These are phyloP conservation scores for Gentiana dahurica DNA, from an alignment of 257 asterid species.

Conservation along the genomic window DNA sequence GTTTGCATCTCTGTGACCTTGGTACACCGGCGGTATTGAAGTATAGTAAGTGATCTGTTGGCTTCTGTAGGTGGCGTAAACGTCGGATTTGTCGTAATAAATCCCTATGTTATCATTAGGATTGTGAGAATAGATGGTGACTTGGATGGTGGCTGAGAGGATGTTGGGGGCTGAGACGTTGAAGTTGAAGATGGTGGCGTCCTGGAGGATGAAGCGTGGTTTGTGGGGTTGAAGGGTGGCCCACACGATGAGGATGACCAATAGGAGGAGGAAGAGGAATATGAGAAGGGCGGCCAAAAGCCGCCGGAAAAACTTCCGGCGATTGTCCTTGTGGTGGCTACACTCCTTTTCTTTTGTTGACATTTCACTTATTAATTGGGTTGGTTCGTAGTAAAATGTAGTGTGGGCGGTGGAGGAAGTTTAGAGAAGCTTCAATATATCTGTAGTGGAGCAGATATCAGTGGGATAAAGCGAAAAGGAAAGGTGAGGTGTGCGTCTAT, in stretches of 20 bases:
- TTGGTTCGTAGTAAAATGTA: too few species aligned
- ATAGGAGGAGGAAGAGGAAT: constrained; percentile 35
- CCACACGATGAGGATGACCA: constrained; percentile 54
- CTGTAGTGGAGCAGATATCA: too few species aligned
- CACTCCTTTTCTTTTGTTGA: constrained; percentile 20
- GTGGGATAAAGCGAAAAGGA: too few species aligned
- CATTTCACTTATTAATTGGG: constrained; percentile 18
- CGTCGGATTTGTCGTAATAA: constrained; percentile 25
- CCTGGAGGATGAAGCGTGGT: constrained; percentile 52
- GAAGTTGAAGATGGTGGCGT: too few species aligned
- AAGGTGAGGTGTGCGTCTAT: too few species aligned
- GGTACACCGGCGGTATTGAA: too few species aligned
- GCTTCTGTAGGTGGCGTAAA: constrained; percentile 38
- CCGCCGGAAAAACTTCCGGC: constrained; percentile 16
- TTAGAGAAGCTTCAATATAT: too few species aligned
- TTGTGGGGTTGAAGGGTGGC: constrained; percentile 76
- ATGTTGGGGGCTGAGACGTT: too few species aligned
- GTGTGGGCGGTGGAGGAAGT: too few species aligned
- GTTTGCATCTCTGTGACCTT: too few species aligned
- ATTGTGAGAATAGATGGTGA: constrained; percentile 68
- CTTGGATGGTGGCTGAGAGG: neutral
- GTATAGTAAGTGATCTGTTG: constrained; percentile 62
- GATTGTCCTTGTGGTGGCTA: constrained; percentile 55
- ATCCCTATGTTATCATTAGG: constrained; percentile 58
- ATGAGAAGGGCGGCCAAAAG: constrained; percentile 29